Evolutionary conservation across 768 basidiomycete species (phyloP).

Genomic region (Leucosporidium scottii): DNA sequence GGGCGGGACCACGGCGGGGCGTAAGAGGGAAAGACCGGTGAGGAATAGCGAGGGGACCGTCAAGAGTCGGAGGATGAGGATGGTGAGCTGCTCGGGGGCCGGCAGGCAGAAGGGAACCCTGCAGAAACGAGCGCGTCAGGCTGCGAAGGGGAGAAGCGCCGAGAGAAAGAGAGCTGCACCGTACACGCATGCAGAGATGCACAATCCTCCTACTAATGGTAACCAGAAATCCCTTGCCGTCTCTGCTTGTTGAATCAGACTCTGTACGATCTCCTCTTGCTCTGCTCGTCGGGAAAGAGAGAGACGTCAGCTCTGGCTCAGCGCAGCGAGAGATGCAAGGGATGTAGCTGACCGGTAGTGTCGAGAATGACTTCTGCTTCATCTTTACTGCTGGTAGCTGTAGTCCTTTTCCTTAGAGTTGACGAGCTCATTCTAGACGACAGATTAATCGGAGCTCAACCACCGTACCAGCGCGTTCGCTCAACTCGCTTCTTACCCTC

Average conservation of each 20-base stretch:
- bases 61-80: not conserved
- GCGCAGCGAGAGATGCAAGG: not conserved
- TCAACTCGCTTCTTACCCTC: too few species aligned
- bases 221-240: not conserved
- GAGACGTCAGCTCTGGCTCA: not conserved
- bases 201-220: not conserved
- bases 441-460: too few species aligned
- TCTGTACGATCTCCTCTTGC: slow-evolving; percentile 3
- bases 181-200: too few species aligned
- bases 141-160: not conserved
- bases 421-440: too few species aligned
- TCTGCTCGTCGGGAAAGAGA: not conserved
- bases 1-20: not conserved
- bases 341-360: too few species aligned
- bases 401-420: too few species aligned
- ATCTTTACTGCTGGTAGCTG: too few species aligned
- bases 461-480: too few species aligned
- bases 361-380: too few species aligned
- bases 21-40: not conserved
- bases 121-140: too few species aligned
- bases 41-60: not conserved
- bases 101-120: not conserved
- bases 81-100: not conserved
- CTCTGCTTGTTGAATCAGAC: not conserved
- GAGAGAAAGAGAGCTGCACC: too few species aligned